Conservation (phyloP, 2,329 filamentous ascomycete species). For the Ceratocystis huliohia region DNA sequence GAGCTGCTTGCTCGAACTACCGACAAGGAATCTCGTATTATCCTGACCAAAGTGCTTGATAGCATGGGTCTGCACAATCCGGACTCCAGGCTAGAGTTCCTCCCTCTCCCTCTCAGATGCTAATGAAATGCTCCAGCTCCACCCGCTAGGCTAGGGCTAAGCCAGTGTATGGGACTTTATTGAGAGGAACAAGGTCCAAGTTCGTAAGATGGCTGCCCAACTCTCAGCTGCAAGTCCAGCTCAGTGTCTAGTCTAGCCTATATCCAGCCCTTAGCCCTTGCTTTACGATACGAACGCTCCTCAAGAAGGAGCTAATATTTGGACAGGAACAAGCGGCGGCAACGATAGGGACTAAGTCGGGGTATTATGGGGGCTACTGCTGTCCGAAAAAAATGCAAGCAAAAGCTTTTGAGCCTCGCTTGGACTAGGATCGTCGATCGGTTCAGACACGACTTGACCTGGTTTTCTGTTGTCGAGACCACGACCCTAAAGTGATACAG, state of each 20-base stretch:
- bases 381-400: neutral
- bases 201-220: neutral
- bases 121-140: neutral
- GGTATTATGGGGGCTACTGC: neutral
- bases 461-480: neutral
- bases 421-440: neutral
- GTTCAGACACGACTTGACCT: neutral
- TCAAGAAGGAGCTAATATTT: neutral
- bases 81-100: neutral
- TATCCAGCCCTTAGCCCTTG: neutral
- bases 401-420: neutral
- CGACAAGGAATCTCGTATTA: neutral
- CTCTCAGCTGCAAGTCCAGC: neutral
- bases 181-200: too few relatives aligned
- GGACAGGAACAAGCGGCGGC: neutral
- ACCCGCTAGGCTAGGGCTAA: neutral
- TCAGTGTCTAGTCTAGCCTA: neutral
- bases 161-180: too few relatives aligned
- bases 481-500: neutral
- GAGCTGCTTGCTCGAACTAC: neutral
- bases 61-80: neutral
- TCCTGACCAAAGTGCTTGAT: neutral
- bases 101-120: neutral
- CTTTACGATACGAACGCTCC: neutral
- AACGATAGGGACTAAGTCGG: neutral